Conservation (phyloP, 2,329 filamentous ascomycete species). For the Zymoseptoria pseudotritici region DNA sequence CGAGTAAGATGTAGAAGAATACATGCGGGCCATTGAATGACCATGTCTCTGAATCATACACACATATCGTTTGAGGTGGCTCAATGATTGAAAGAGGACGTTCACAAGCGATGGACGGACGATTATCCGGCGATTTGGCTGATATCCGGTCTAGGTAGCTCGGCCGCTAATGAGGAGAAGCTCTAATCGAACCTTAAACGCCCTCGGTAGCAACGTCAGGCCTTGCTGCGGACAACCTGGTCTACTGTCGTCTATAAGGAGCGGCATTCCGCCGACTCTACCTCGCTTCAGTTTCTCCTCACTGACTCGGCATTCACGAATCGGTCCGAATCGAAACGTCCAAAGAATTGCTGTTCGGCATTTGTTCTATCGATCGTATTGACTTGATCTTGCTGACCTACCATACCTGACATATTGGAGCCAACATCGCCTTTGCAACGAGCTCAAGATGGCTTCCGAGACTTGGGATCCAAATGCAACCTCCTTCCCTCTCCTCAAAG, state of each 20-base stretch:
- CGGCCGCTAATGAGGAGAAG: background rate
- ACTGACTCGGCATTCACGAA: background rate
- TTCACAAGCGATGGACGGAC: background rate
- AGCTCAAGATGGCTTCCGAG: slow-evolving; percentile 6
- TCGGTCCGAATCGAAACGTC: background rate
- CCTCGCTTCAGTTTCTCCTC: background rate
- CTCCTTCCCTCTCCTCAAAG: slow-evolving; percentile 46
- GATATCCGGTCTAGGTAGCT: background rate
- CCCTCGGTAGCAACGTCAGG: background rate
- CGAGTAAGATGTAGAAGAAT: slow-evolving; percentile 36
- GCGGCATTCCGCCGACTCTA: background rate
- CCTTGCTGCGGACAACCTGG: no score
- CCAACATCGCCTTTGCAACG: background rate
- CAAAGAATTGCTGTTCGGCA: background rate
- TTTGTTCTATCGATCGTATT: background rate
- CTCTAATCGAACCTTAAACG: background rate
- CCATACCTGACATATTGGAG: background rate
- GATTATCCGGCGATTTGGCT: background rate
- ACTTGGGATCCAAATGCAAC: slow-evolving; percentile 42
- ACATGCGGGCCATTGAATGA: background rate
- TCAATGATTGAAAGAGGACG: background rate
- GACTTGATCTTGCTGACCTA: background rate
- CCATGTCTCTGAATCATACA: background rate
- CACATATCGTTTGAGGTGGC: background rate
- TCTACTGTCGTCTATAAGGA: background rate